Percentiles rank a stretch among this genome's conserved stretches.
phyloP scores from a whole-genome alignment of 1,284 basidiomycete genomes.

The Somion occarium region DNA sequence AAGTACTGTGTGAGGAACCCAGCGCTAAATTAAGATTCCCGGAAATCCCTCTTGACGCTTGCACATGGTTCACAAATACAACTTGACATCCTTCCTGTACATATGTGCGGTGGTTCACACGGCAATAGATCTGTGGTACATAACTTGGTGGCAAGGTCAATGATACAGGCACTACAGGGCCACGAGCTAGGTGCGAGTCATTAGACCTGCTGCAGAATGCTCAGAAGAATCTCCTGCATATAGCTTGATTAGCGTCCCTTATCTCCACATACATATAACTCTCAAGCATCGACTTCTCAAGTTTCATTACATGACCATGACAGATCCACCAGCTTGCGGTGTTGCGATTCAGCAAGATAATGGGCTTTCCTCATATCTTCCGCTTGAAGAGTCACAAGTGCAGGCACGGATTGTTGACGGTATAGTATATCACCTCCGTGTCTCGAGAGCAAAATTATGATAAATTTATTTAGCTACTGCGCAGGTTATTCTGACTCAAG shows the following conservation, averaged over 20 bases:
- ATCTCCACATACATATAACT: not conserved
- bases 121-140: too few species aligned
- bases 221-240: not conserved
- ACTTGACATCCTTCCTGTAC: too few species aligned
- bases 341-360: not conserved
- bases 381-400: not conserved
- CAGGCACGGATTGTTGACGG: not conserved
- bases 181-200: not conserved
- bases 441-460: not conserved
- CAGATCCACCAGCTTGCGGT: not conserved
- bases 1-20: too few species aligned
- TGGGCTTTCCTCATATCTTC: not conserved
- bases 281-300: not conserved
- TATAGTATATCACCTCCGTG: not conserved
- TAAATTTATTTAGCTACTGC: constrained; percentile 37
- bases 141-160: too few species aligned
- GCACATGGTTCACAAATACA: too few species aligned
- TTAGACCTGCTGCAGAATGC: not conserved
- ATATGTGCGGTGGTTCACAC: too few species aligned
- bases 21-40: too few species aligned
- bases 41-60: too few species aligned
- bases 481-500: constrained; percentile 43
- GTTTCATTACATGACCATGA: not conserved
- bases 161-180: not conserved
- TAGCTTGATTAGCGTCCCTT: not conserved